phyloP scores from a whole-genome alignment of 208 protist species.

The Herpetomonas muscarum region DNA sequence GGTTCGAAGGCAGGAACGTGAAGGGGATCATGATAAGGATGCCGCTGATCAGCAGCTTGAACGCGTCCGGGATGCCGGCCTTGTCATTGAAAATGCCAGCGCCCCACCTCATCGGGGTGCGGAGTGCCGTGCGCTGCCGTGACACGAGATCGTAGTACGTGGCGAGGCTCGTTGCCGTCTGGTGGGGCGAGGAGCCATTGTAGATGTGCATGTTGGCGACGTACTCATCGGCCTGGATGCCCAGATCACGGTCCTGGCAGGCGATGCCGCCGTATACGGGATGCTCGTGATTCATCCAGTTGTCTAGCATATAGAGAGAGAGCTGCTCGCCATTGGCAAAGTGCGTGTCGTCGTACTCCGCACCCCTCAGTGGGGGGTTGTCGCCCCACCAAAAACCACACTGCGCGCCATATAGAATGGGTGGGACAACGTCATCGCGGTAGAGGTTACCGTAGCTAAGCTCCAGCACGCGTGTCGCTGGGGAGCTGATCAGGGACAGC shows the following conservation, averaged over 20 bases:
- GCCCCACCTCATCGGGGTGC: neutral
- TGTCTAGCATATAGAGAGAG: conserved; percentile 39
- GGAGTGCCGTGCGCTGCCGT: neutral
- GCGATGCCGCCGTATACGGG: conserved; percentile 10
- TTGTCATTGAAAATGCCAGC: neutral
- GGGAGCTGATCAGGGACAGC: conserved; percentile 19
- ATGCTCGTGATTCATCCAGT: conserved; percentile 16
- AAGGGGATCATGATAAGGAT: conserved; percentile 61
- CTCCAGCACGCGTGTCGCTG: neutral
- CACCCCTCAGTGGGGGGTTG: neutral
- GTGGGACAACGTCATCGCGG: neutral
- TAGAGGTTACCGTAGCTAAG: neutral
- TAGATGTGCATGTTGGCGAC: conserved; percentile 8
- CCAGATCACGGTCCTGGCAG: conserved; percentile 15
- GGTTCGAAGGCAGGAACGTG: conserved; percentile 56
- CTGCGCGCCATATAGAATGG: neutral
- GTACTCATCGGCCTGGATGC: neutral
- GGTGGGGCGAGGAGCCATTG: conserved; percentile 20
- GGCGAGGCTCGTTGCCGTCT: conserved; percentile 29
- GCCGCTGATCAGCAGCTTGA: conserved; percentile 25
- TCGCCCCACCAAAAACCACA: conserved; percentile 2
- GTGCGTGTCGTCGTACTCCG: conserved; percentile 2
- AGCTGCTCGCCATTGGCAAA: conserved; percentile 23
- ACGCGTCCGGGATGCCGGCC: conserved; percentile 4
- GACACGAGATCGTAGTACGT: conserved; percentile 90